Conservation (phyloP, 257 asterid genomes). For the Henckelia pumila region DNA sequence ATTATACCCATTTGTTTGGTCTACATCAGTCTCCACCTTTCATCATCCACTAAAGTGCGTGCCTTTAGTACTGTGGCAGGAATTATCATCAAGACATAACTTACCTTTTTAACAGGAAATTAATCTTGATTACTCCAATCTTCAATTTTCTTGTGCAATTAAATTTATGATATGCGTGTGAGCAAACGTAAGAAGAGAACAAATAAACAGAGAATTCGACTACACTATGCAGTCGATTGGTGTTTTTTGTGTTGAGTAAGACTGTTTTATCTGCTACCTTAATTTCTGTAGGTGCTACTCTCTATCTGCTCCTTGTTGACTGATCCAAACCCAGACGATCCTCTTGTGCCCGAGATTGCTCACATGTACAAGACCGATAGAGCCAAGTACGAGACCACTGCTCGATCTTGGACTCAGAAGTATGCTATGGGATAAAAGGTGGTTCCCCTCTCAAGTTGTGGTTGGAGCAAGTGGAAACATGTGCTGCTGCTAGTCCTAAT, state of each 20-base stretch:
- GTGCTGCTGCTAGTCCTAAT: not conserved
- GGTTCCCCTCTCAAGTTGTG: not conserved
- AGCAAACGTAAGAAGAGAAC: not conserved
- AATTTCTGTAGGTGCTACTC: constrained; percentile 55
- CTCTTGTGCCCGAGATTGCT: constrained; percentile 85
- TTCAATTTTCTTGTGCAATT: not conserved
- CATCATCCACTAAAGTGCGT: not conserved
- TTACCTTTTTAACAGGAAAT: not conserved
- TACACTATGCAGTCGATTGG: not conserved
- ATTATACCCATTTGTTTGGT: no score
- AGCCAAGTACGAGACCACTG: constrained; percentile 68
- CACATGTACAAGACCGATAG: constrained; percentile 70
- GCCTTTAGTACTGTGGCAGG: not conserved
- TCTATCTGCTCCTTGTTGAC: constrained; percentile 79
- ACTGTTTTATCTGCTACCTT: constrained; percentile 39
- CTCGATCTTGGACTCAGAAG: constrained; percentile 82
- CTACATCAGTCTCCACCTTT: no score
- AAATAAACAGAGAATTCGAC: not conserved
- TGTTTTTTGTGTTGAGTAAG: constrained; percentile 28
- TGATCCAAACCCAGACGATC: constrained; percentile 86
- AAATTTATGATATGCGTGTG: not conserved
- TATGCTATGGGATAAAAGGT: constrained; percentile 62
- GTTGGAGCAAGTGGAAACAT: not conserved
- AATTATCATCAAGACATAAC: not conserved
- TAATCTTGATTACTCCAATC: not conserved